Evolutionary conservation across 202 grass and related monocot species (phyloP), one percentile per base, ranked within the genome.

Genomic region (Eragrostis tef): DNA sequence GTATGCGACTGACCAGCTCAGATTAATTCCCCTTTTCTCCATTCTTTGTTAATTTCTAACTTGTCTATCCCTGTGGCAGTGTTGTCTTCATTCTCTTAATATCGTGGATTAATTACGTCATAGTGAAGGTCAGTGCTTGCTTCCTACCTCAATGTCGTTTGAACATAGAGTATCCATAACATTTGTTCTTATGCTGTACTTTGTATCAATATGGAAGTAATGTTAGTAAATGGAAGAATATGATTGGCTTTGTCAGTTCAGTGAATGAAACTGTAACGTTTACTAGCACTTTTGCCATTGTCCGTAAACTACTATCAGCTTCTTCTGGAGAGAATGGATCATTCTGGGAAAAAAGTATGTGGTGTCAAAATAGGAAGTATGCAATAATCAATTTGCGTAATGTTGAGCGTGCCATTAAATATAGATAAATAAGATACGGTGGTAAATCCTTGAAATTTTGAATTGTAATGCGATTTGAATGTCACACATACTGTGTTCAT

Each of bases 51-150:
- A 27, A 7, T 53, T 46, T 22, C 66, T 87, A 64, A 86, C 62
- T 68, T 74, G 20, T 76, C 60, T 80, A 61, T 74, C 8, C 61
- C 16, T 62, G 39, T 82, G 54, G 50, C 88, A 98, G 95, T 87
- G 85, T 94, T 83, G 83, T 56, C 29, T 98, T 93, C 75, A 91
- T 98, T 79, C 73, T 98, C 68, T 36, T 78, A 74, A 91, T 98
- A 80, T 78, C 86, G 25, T 88, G 49, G 36, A 53, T 87, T 73
- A 93, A 98, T 85, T 98, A 91, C 83, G 77, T 53, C 48, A 68
- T 98, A 26, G 88, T 87, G 8, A 98, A 98, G 95, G 95, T 98
- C 77, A 85, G 88, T 81, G 36, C 46, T 54, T 79, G 22, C 7
- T 64, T 80, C 15, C n/a, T 49, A 51, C 6, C 2, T 20, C 12